phyloP scores from a whole-genome alignment of 2,329 filamentous ascomycete genomes.

The Phyllosticta paracitricarpa region DNA sequence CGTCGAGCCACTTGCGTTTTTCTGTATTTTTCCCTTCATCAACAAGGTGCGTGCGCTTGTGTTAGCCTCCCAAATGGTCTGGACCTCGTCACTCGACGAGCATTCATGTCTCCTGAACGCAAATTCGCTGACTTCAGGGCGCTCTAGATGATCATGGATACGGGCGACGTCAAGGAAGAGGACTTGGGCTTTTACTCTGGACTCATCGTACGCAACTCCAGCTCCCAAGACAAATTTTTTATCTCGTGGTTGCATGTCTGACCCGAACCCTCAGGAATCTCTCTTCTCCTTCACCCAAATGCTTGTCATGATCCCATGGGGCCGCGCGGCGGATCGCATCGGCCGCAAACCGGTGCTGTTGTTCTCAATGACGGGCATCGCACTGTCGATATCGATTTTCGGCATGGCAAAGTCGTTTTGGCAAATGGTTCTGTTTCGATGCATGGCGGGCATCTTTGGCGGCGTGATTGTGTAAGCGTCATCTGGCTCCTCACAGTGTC shows the following conservation, averaged over 20 bases:
- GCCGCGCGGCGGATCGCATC: constrained; percentile 53
- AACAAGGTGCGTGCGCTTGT: constrained; percentile 59
- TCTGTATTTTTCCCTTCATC: constrained; percentile 72
- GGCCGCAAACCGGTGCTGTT: constrained; percentile 67
- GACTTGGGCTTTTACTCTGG: constrained; percentile 74
- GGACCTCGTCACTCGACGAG: too few relatives aligned
- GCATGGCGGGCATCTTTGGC: constrained; percentile 61
- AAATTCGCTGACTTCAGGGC: neutral
- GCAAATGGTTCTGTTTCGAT: constrained; percentile 67
- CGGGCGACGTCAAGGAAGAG: constrained; percentile 47
- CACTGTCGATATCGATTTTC: constrained; percentile 53
- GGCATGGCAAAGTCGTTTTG: constrained; percentile 56
- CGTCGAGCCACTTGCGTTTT: constrained; percentile 72
- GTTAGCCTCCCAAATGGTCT: constrained; percentile 24
- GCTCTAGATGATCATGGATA: constrained; percentile 19
- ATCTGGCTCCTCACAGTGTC: too few relatives aligned
- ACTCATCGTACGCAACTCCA: constrained; percentile 51
- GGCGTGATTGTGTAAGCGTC: constrained; percentile 51
- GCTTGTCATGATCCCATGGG: constrained; percentile 68
- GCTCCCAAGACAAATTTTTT: neutral
- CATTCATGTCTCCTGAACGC: neutral
- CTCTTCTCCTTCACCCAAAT: constrained; percentile 69
- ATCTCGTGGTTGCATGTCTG: neutral
- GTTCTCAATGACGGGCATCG: constrained; percentile 54
- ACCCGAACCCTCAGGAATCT: constrained; percentile 31